Evolutionary conservation across 345 rosid genomes (phyloP).

Genomic region (Melastoma malabathricum): DNA sequence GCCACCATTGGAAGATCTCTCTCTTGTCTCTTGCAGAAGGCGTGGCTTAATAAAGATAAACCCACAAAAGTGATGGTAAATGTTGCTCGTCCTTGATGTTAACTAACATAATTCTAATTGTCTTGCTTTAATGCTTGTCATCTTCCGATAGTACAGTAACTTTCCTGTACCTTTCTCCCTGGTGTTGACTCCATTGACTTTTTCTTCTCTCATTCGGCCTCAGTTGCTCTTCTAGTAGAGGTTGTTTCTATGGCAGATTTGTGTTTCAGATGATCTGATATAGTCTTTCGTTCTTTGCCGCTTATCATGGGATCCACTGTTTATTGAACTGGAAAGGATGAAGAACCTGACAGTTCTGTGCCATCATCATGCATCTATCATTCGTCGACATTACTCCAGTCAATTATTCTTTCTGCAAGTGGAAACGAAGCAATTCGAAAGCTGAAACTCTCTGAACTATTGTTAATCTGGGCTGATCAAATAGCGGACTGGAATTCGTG

Average conservation of each 20-base stretch:
- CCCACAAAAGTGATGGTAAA: constrained; percentile 26
- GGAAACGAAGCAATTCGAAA: constrained; percentile 24
- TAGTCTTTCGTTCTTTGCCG: too few relatives aligned
- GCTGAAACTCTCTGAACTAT: constrained; percentile 46
- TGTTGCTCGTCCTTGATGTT: constrained; percentile 7
- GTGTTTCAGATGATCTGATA: too few relatives aligned
- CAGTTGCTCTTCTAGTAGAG: too few relatives aligned
- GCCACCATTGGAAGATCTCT: constrained; percentile 50
- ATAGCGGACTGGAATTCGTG: constrained; percentile 77
- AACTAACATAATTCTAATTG: too few relatives aligned
- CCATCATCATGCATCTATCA: constrained; percentile 51
- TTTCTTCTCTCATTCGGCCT: too few relatives aligned
- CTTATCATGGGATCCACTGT: too few relatives aligned
- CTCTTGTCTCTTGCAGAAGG: constrained; percentile 55
- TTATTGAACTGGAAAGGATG: constrained; percentile 18
- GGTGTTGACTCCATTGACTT: neutral
- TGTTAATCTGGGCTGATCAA: constrained; percentile 61
- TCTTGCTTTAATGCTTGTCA: too few relatives aligned
- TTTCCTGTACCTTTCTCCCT: neutral
- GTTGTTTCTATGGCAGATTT: too few relatives aligned
- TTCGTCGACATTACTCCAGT: constrained; percentile 45
- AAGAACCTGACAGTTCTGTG: constrained; percentile 30
- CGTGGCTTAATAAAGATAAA: constrained; percentile 53
- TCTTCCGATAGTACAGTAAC: neutral
- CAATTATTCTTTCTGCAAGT: constrained; percentile 47